A percentile compares a stretch with the other conserved stretches of the same genome.
Conservation (phyloP, 2,329 filamentous ascomycete genomes). For the Curvularia eragrostidis region DNA sequence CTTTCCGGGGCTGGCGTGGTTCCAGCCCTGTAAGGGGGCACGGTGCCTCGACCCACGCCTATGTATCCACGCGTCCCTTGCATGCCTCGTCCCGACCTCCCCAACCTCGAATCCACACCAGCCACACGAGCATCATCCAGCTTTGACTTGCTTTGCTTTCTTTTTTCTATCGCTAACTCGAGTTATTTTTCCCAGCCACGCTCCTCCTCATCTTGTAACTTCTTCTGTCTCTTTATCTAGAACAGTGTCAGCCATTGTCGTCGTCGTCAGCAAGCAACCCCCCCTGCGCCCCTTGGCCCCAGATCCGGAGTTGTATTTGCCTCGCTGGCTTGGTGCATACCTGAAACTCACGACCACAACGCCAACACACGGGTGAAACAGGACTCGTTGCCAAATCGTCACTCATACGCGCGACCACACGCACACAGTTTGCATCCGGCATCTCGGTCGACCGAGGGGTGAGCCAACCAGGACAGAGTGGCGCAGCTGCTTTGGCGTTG, state of each 20-base stretch:
- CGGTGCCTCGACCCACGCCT: constrained; percentile 7
- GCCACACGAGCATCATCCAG: constrained; percentile 15
- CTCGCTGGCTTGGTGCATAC: constrained; percentile 4
- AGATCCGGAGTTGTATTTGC: background rate
- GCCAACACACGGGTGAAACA: constrained; percentile 19
- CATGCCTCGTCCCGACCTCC: constrained; percentile 20
- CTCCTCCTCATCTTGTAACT: background rate
- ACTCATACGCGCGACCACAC: constrained; percentile 25
- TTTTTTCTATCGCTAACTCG: background rate
- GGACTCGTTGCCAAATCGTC: constrained; percentile 9
- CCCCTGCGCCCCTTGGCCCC: background rate
- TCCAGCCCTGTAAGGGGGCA: constrained; percentile 13
- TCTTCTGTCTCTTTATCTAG: background rate
- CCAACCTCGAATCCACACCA: constrained; percentile 26
- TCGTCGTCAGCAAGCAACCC: background rate
- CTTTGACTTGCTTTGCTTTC: constrained; percentile 3
- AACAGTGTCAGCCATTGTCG: background rate
- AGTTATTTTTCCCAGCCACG: background rate
- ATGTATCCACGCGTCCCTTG: constrained; percentile 23
- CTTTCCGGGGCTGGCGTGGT: constrained; percentile 7
- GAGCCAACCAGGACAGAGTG: constrained; percentile 11
- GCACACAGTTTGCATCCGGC: constrained; percentile 22
- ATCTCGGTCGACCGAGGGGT: constrained; percentile 17
- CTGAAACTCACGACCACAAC: constrained; percentile 12
- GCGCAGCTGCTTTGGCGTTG: constrained; percentile 9